A percentile compares a stretch with the other conserved stretches of the same genome.
Conservation (phyloP, 257 asterid species). For the Scutellaria galericulata region DNA sequence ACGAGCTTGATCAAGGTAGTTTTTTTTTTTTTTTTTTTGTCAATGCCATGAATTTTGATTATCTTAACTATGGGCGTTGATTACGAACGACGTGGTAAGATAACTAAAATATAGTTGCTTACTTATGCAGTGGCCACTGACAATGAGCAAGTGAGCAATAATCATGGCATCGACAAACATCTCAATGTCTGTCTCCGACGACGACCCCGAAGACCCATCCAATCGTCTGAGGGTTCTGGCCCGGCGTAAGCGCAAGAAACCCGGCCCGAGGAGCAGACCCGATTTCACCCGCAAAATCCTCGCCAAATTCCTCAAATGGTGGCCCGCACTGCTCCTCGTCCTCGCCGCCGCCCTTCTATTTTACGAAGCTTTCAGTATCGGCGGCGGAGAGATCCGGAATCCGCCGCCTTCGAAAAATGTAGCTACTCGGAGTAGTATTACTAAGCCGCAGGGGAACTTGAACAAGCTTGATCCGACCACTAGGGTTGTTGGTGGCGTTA, state of each 20-base stretch:
- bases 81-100: background rate
- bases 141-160: slow-evolving; percentile 17
- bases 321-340: slow-evolving; percentile 71
- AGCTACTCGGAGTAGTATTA: slow-evolving; percentile 34
- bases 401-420: slow-evolving; percentile 38
- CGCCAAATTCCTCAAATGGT: slow-evolving; percentile 61
- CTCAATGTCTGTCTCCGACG: slow-evolving; percentile 73
- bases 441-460: slow-evolving; percentile 57
- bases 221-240: slow-evolving; percentile 51
- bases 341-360: slow-evolving; percentile 55
- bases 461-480: slow-evolving; percentile 75
- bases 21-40: too few relatives aligned
- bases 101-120: too few relatives aligned
- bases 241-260: slow-evolving; percentile 76
- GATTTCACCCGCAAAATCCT: slow-evolving; percentile 49
- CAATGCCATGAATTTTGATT: too few relatives aligned
- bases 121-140: too few relatives aligned
- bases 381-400: slow-evolving; percentile 42
- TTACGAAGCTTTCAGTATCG: slow-evolving; percentile 68
- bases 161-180: slow-evolving; percentile 43
- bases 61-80: too few relatives aligned
- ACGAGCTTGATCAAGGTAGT: too few relatives aligned
- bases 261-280: slow-evolving; percentile 52
- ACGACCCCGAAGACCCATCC: slow-evolving; percentile 63
- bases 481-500: slow-evolving; percentile 66